These are phyloP conservation scores for Amanita pseudoporphyria DNA, from an alignment of 768 basidiomycete species.

Conservation along the genomic window DNA sequence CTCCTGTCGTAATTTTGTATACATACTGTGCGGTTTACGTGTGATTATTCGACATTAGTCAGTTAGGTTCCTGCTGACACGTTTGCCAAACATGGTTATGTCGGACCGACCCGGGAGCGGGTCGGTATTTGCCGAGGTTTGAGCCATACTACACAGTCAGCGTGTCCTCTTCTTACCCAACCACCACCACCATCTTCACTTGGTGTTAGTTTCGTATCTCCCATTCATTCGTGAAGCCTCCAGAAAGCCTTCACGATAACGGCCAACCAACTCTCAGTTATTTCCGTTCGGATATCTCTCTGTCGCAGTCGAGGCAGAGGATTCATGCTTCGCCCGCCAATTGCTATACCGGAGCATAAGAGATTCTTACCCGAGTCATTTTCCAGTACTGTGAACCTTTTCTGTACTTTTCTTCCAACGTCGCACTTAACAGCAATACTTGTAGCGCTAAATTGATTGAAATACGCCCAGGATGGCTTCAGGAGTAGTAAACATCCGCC, in stretches of 20 bases:
- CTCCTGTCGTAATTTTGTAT: too few species aligned
- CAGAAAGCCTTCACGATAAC: conserved; percentile 46
- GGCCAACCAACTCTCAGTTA: conserved; percentile 38
- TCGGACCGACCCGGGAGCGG: conserved; percentile 4
- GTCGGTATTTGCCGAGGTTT: conserved; percentile 1
- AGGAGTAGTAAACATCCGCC: conserved; percentile 85
- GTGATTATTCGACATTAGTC: too few species aligned
- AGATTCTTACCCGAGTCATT: conserved; percentile 41
- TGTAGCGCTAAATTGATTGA: conserved; percentile 45
- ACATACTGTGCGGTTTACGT: too few species aligned
- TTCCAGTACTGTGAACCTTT: conserved; percentile 40
- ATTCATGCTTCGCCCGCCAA: conserved; percentile 93
- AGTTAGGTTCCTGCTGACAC: too few species aligned
- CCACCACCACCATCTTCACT: conserved; percentile 4
- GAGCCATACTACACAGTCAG: not conserved
- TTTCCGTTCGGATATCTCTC: conserved; percentile 25
- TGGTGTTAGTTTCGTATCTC: conserved; percentile 1
- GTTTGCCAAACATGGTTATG: not conserved
- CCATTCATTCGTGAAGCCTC: not conserved
- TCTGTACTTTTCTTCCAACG: not conserved
- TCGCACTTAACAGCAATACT: not conserved
- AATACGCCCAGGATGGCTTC: conserved; percentile 72
- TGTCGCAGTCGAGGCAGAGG: conserved; percentile 65
- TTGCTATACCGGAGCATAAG: conserved; percentile 60
- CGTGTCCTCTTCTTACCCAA: conserved; percentile 3